Evolutionary conservation across 495 filamentous ascomycete species (phyloP), one percentile per base, ranked within the genome.

Genomic region (Penicillium atrosanguineum): DNA sequence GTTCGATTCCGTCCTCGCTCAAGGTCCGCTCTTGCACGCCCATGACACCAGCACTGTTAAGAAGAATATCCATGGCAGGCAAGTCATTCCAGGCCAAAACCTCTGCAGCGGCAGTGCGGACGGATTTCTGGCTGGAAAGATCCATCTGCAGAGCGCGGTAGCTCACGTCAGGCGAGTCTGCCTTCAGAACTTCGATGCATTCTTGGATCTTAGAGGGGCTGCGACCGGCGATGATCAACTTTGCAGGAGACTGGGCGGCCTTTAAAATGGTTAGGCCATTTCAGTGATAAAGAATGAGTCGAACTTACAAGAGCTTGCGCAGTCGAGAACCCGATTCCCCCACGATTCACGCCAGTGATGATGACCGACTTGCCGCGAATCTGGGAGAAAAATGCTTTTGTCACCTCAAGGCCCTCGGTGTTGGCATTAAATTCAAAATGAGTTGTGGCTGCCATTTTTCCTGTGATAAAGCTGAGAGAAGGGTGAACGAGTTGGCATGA

Each of bases 1-100:
- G 50, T 39, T 68, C 65, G 43, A 55, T 46, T 2, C 63, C 65
- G 37, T 68, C 65, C 14, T 40, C 57, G 56, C 41, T 71, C 51
- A 12, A 55, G 53, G n/a, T 68, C 3, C 61, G 65, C 16, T 56
- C 56, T 28, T 44, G 38, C 3, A 52, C 18, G 7, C 53, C 29
- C 59, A 72, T 72, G 1, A 78, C 56, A n/a, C 65, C 76, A 2
- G 76, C 77, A 42, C 61, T 76, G 53, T 74, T 3, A 71, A 39
- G 5, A 5, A 39, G 37, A 15, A 39, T 39, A n/a, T 39, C 15
- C 1, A 39, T 18, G 6, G 14, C 2, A 3, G 14, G 69, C 15
- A 77, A 47, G 25, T 77, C 69, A 11, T 56, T 7, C 74, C 69
- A 77, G 9, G 63, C 57, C 4, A 78, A 56, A 20, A 78, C 15